These are phyloP conservation scores for Entomortierella parvispora DNA, from an alignment of 192 early-diverging fungal species.

Conservation along the genomic window DNA sequence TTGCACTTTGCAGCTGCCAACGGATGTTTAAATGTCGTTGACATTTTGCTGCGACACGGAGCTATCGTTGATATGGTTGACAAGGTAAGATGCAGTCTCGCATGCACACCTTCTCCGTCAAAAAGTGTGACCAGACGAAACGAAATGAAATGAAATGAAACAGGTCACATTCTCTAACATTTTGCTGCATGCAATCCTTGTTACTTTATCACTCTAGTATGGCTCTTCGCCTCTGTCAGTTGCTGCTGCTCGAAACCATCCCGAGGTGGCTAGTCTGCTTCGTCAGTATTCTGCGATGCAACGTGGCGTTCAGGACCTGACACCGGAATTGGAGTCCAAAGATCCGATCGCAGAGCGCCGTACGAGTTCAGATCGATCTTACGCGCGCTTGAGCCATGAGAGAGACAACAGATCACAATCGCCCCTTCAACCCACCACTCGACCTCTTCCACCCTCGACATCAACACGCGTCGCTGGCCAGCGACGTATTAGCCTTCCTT, in stretches of 20 bases:
- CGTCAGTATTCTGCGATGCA: conserved; percentile 47
- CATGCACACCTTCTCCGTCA: not conserved
- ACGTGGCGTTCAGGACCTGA: conserved; percentile 41
- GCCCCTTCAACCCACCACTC: not conserved
- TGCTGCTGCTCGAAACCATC: conserved; percentile 62
- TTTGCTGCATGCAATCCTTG: not conserved
- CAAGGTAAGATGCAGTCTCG: conserved; percentile 30
- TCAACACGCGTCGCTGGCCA: conserved; percentile 24
- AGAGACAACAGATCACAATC: conserved; percentile 29
- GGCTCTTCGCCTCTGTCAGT: conserved; percentile 63
- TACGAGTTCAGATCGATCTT: conserved; percentile 16
- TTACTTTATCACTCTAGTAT: conserved; percentile 31
- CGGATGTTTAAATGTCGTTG: conserved; percentile 68
- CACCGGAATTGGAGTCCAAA: conserved; percentile 29
- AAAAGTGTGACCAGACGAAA: not conserved
- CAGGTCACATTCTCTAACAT: not conserved
- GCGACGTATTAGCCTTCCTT: conserved; percentile 40
- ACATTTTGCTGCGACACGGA: conserved; percentile 68
- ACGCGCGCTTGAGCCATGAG: conserved; percentile 1
- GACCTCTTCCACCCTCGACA: not conserved
- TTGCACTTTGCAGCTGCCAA: conserved; percentile 89
- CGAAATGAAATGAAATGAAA: not conserved
- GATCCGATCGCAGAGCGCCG: conserved; percentile 23
- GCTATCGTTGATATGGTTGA: conserved; percentile 70
- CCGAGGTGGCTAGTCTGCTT: conserved; percentile 54